These are phyloP conservation scores for Orbilia javanica DNA, from an alignment of 2,329 filamentous ascomycete genomes.

Conservation along the genomic window DNA sequence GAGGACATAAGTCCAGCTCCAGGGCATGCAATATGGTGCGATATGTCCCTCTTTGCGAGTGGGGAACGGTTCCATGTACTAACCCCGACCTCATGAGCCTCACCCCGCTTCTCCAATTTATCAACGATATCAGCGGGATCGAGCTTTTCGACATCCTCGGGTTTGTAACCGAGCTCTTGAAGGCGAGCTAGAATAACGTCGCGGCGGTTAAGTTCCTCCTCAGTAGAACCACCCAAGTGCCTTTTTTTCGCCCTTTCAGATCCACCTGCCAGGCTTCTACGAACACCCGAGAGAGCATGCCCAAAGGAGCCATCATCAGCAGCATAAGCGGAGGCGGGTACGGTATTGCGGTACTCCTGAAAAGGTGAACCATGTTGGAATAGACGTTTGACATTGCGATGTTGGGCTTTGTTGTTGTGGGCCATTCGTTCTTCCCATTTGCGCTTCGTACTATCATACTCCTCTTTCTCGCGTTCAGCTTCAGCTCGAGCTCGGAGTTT, in stretches of 20 bases:
- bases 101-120: constrained; percentile 7
- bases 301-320: constrained; percentile 53
- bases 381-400: constrained; percentile 34
- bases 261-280: neutral
- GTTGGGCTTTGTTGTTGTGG: constrained; percentile 24
- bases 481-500: constrained; percentile 5
- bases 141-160: neutral
- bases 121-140: neutral
- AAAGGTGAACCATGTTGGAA: constrained; percentile 24
- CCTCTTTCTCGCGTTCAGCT: constrained; percentile 13
- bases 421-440: neutral
- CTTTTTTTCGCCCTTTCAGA: neutral
- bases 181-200: constrained; percentile 10
- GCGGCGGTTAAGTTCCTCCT: neutral
- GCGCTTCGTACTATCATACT: neutral
- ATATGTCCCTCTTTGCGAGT: constrained; percentile 28
- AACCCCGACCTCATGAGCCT: no score
- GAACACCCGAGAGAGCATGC: constrained; percentile 21
- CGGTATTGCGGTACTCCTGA: constrained; percentile 33
- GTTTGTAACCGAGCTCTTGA: constrained; percentile 33
- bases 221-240: neutral
- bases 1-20: constrained; percentile 33
- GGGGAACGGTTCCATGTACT: neutral
- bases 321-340: constrained; percentile 35
- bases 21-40: constrained; percentile 39